Evolutionary conservation across 192 early-diverging fungal species (phyloP).

Genomic region (Phlyctochytrium bullatum): DNA sequence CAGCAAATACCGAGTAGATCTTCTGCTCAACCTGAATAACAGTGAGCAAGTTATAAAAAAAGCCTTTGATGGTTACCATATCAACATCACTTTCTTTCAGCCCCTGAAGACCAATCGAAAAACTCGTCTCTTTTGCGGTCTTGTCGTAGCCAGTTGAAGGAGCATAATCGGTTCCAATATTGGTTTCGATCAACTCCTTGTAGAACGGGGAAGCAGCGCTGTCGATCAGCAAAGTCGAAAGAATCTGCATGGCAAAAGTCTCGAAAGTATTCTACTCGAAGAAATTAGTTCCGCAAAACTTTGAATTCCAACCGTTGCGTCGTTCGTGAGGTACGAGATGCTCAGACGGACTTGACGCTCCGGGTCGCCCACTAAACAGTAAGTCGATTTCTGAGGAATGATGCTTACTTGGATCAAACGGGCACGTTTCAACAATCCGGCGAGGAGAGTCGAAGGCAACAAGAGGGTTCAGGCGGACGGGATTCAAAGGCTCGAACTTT

Average conservation of each 20-base stretch:
- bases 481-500: constrained; percentile 46
- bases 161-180: constrained; percentile 86
- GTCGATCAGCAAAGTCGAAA: constrained; percentile 78
- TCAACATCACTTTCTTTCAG: constrained; percentile 66
- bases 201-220: constrained; percentile 92
- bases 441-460: constrained; percentile 35
- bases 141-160: constrained; percentile 88
- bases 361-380: constrained; percentile 53
- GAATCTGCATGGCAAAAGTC: constrained; percentile 76
- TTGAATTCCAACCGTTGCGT: constrained; percentile 48
- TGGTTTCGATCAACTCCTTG: constrained; percentile 85
- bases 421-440: constrained; percentile 50
- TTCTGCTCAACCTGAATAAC: no score
- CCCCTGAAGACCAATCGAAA: constrained; percentile 89
- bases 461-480: constrained; percentile 40
- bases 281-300: constrained; percentile 4
- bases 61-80: constrained; percentile 36
- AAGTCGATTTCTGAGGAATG: background rate
- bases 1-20: no score
- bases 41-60: no score
- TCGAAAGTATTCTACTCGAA: constrained; percentile 70
- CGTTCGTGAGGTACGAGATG: constrained; percentile 47
- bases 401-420: constrained; percentile 57
- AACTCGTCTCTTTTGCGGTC: constrained; percentile 46
- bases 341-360: constrained; percentile 31